Conservation (phyloP, 257 asterid genomes). For the Solanum chilense region DNA sequence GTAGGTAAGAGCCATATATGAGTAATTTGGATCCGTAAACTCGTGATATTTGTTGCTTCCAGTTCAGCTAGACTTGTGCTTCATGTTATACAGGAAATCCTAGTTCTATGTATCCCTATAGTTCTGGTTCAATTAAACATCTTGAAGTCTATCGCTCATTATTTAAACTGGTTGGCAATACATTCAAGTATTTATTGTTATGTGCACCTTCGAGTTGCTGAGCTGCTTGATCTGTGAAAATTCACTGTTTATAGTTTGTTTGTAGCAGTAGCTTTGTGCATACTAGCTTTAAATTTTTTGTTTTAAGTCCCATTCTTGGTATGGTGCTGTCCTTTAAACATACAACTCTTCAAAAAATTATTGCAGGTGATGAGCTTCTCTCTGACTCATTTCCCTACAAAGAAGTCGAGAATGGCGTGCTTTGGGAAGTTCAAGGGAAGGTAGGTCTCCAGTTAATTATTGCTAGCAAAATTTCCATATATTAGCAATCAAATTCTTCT, state of each 20-base stretch:
- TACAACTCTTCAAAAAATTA: background rate
- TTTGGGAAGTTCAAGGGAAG: slow-evolving; percentile 94
- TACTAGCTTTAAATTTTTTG: background rate
- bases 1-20: background rate
- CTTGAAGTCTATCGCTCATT: background rate
- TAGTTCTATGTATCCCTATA: background rate
- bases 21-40: background rate
- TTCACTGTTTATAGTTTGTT: background rate
- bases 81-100: background rate
- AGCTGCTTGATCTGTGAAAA: background rate
- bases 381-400: slow-evolving; percentile 86
- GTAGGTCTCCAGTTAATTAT: slow-evolving; percentile 13
- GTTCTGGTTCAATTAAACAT: too few relatives aligned
- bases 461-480: background rate
- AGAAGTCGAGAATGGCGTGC: slow-evolving; percentile 55
- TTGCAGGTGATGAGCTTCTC: slow-evolving; percentile 83
- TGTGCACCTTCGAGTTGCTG: background rate
- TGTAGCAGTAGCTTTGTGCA: background rate
- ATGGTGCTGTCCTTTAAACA: background rate
- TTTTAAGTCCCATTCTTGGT: background rate
- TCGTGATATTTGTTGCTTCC: background rate
- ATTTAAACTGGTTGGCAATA: background rate
- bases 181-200: background rate
- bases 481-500: background rate
- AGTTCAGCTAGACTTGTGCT: background rate